These are phyloP conservation scores for Pleodorina starrii DNA, from an alignment of 139 green algal species.

Conservation along the genomic window DNA sequence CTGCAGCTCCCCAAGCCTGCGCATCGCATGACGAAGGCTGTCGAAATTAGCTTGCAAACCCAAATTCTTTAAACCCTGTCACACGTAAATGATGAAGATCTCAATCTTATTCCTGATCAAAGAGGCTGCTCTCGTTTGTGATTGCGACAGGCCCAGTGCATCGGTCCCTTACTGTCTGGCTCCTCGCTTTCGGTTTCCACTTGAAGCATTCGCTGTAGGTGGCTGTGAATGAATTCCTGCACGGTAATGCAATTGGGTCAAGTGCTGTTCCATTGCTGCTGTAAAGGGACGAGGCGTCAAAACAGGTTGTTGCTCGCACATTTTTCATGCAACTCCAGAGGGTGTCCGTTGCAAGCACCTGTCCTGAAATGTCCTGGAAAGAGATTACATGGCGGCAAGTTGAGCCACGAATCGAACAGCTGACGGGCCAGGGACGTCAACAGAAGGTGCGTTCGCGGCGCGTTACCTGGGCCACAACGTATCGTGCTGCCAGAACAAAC, in stretches of 20 bases:
- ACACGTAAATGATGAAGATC: not conserved
- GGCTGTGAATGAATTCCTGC: not conserved
- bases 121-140: not conserved
- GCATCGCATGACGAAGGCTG: not conserved
- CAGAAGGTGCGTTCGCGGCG: not conserved
- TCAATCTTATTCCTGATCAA: not conserved
- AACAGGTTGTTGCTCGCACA: not conserved
- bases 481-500: not conserved
- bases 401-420: not conserved
- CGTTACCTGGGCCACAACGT: not conserved
- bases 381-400: not conserved
- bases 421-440: not conserved
- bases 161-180: not conserved
- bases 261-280: not conserved
- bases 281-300: not conserved
- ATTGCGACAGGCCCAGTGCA: not conserved
- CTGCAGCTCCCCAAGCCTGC: not conserved
- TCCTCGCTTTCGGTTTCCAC: not conserved
- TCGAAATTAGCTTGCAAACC: not conserved
- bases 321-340: not conserved
- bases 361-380: not conserved
- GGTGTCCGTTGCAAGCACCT: not conserved
- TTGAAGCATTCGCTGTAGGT: slow-evolving; percentile 26
- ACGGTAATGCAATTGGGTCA: not conserved
- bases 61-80: not conserved